Evolutionary conservation across 805 yeast genomes (phyloP), one percentile per base, ranked within the genome.

Genomic region (Saccharomyces jurei): DNA sequence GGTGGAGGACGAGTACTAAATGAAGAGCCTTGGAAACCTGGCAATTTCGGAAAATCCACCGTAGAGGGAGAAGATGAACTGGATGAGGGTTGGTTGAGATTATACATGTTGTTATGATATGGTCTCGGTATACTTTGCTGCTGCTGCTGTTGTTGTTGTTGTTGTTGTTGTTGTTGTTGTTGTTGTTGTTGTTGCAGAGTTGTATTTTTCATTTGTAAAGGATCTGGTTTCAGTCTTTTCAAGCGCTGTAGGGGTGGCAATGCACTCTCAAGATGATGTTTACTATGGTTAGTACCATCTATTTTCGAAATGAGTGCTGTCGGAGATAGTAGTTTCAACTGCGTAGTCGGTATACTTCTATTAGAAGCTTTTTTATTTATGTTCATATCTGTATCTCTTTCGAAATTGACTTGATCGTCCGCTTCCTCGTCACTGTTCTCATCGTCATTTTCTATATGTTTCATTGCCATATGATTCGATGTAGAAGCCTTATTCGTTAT

Each of bases 351-450:
- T 17, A 17, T 8, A 6, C 8, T 6, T 36, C 13, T n/a, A 26
- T 17, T 17, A 29, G 27, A 36, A 8, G 21, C 10, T 9, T 8
- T 49, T 27, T n/a, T 31, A 21, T 11, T 8, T 48, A 30, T 50
- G 50, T 27, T 52, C 49, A 17, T 53, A 58, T 31, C 51, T 13
- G 36, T 57, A 11, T 55, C 60, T 17, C 51, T 56, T 8, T 50
- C 56, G 21, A 57, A 58, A 21, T 52, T 55, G 21, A 52, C 58
- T 13, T 54, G 41, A 6, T 21, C 53, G n/a, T 46, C 36, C 41
- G 55, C 49, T 46, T 53, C 46, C 46, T 49, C 51, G 41, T 41
- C 52, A 50, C 26, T 30, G 48, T 52, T 30, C 51, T 48, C 54
- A 29, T 51, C 50, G 13, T 27, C 47, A 31, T 32, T 32, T 5